Base-by-base conservation (phyloP, 2,329 filamentous ascomycete species). In the Neonectria magnoliae region DNA sequence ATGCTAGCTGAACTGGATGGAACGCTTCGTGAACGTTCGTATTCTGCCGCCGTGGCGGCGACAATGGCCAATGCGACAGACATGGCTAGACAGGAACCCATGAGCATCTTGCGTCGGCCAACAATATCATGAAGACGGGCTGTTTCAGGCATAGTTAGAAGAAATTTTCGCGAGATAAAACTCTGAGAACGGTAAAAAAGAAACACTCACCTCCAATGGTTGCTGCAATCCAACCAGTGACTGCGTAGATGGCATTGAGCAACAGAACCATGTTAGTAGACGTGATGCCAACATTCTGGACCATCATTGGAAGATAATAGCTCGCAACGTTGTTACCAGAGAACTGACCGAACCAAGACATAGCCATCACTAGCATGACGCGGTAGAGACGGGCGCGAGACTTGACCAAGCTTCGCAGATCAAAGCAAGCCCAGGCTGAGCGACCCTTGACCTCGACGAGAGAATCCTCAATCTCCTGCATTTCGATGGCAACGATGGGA, bases 261-360 rank as follows among this genome's bases (percentile, higher is more conserved):
- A 80, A 70, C 22, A 81, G 71, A 51, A 77, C 75, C 2, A 76
- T 79, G 60, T 78, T 72, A 9, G 75, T 77, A 38, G 76, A 72
- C 14, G 70, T 77, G 22, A 81, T 77, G 0, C 79, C 79, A 6
- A 79, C 70, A 22, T 75, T 75, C 10, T 75, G 68, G 8, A 80
- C 68, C 76, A 80, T 79, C 0, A 75, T 69, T 1, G 78, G 77
- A 4, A 80, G 72, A 60, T 79, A 79, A 56, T 78, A 79, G 3
- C 42, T 61, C 38, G 27, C 62, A 20, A 62, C 18, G 16, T 76
- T 77, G 60, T 80, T 80, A 5, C 78, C 79, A 38, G 77, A 79
- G 31, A 80, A 78, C 59, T 81, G 79, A 1, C 78, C 77, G 62
- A 81, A 80, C 75, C 78, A 81, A 5, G 78, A 76, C 69, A 79